Conservation (phyloP, 345 rosid species). For the Dipteronia sinensis region DNA sequence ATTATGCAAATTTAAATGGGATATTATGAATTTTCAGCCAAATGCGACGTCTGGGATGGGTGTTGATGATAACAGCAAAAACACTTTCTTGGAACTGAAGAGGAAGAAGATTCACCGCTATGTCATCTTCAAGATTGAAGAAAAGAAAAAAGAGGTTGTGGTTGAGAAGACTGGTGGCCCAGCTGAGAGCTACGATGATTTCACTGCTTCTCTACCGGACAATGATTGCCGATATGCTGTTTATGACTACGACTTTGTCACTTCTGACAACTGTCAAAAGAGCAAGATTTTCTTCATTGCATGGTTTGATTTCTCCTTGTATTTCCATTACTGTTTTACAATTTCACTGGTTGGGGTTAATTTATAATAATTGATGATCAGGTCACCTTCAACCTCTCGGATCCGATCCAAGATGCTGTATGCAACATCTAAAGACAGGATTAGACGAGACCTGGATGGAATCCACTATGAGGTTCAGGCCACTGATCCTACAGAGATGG, state of each 20-base stretch:
- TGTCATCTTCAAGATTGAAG: conserved; percentile 67
- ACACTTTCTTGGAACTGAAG: conserved; percentile 62
- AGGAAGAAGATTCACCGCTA: conserved; percentile 71
- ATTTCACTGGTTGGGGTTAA: too few species aligned
- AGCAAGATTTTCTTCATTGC: conserved; percentile 85
- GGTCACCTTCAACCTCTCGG: conserved; percentile 73
- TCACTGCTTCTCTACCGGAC: conserved; percentile 69
- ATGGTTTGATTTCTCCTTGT: conserved; percentile 46
- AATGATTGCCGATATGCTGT: conserved; percentile 82
- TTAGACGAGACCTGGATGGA: conserved; percentile 76
- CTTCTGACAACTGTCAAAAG: conserved; percentile 77
- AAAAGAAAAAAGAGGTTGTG: conserved; percentile 56
- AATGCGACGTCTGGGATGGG: conserved; percentile 88
- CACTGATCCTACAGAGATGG: conserved; percentile 83
- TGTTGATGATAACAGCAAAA: conserved; percentile 63
- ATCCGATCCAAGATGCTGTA: conserved; percentile 78
- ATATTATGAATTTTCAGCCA: conserved; percentile 38
- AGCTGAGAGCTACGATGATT: conserved; percentile 66
- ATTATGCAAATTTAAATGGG: too few species aligned
- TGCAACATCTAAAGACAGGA: conserved; percentile 67
- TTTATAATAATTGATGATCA: conserved; percentile 24
- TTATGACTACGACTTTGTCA: conserved; percentile 69
- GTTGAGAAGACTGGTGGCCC: conserved; percentile 74
- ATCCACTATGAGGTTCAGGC: conserved; percentile 86
- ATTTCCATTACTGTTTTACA: neutral